Percentiles rank a stretch among this genome's conserved stretches.
Evolutionary conservation across 2,329 filamentous ascomycete species (phyloP).

Genomic region (Penicillium hordei): DNA sequence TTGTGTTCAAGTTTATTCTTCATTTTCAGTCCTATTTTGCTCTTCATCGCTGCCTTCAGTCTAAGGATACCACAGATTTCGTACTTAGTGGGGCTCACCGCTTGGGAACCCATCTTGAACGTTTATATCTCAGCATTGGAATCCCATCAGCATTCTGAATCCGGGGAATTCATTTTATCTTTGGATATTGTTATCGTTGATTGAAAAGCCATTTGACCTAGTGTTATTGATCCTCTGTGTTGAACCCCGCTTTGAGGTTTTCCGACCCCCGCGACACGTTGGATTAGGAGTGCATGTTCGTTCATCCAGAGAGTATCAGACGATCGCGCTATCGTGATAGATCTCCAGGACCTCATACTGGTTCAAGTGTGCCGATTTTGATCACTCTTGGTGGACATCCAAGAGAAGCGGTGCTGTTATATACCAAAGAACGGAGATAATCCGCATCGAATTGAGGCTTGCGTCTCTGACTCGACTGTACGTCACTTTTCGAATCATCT

Average conservation of each 20-base stretch:
- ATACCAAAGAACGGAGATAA: slow-evolving; percentile 8
- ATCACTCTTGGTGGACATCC: background rate
- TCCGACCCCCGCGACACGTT: background rate
- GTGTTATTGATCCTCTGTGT: background rate
- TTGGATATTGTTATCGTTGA: background rate
- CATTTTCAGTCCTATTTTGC: slow-evolving; percentile 14
- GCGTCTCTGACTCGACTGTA: slow-evolving; percentile 24
- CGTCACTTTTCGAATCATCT: slow-evolving; percentile 20
- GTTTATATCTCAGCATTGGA: slow-evolving; percentile 4
- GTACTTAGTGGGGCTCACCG: slow-evolving; percentile 11
- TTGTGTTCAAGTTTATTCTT: slow-evolving; percentile 11
- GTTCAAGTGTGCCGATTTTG: background rate
- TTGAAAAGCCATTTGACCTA: background rate
- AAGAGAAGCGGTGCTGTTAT: slow-evolving; percentile 5
- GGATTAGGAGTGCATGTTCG: slow-evolving; percentile 5
- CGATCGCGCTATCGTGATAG: slow-evolving; percentile 2
- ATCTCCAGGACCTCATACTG: background rate
- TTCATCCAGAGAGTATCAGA: background rate
- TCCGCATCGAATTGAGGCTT: slow-evolving; percentile 2
- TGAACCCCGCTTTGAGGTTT: background rate
- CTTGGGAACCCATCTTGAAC: slow-evolving; percentile 10
- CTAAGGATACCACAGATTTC: slow-evolving; percentile 4
- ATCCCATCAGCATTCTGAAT: background rate
- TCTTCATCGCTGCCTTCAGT: background rate
- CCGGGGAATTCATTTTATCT: background rate